Conservation (phyloP, 2,329 filamentous ascomycete species). For the Talaromyces sp. region DNA sequence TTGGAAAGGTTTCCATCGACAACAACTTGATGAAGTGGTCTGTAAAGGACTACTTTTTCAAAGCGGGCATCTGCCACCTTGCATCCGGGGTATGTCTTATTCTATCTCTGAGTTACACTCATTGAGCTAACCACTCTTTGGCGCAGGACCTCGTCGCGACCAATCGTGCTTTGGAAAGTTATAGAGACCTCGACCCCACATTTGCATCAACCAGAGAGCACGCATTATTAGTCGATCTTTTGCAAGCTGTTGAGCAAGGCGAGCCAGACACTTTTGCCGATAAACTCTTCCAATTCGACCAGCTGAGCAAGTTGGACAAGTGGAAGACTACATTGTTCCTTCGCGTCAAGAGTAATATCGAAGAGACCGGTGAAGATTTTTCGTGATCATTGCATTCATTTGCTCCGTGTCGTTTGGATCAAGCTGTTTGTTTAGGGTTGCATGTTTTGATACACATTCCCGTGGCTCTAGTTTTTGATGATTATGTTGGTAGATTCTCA, state of each 20-base stretch:
- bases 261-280: slow-evolving; percentile 82
- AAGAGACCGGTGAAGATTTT: slow-evolving; percentile 67
- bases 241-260: slow-evolving; percentile 69
- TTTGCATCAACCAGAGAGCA: slow-evolving; percentile 77
- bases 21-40: slow-evolving; percentile 93
- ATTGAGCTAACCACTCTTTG: neutral
- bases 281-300: slow-evolving; percentile 83
- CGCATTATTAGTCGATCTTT: slow-evolving; percentile 73
- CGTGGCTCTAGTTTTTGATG: neutral
- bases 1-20: slow-evolving; percentile 71
- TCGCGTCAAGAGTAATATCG: slow-evolving; percentile 78
- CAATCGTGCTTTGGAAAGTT: slow-evolving; percentile 75
- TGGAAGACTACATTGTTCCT: slow-evolving; percentile 91
- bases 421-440: neutral
- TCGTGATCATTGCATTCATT: slow-evolving; percentile 45
- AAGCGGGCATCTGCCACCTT: slow-evolving; percentile 88
- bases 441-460: neutral
- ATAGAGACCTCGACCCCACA: slow-evolving; percentile 71
- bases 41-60: slow-evolving; percentile 93
- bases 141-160: slow-evolving; percentile 69
- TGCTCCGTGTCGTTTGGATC: neutral
- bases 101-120: neutral
- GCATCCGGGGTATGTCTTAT: slow-evolving; percentile 49
- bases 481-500: neutral
- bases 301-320: slow-evolving; percentile 89